Percentiles rank a stretch among this genome's conserved stretches.
phyloP scores from a whole-genome alignment of 305 asterid genomes.

The Fraxinus platypoda region DNA sequence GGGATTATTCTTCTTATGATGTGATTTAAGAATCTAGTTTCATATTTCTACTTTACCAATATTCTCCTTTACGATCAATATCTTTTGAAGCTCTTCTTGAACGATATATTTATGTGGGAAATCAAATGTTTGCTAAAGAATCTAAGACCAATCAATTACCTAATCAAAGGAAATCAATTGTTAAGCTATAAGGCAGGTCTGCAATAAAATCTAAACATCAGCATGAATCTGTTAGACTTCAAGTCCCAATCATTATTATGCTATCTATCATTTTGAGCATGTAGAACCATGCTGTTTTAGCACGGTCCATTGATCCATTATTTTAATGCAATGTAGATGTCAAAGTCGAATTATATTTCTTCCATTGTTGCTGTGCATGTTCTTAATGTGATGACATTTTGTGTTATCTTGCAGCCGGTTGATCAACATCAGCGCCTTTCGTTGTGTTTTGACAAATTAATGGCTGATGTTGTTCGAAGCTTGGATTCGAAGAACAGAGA shows the following conservation, averaged over 20 bases:
- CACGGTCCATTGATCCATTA: not conserved
- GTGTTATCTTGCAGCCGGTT: constrained; percentile 53
- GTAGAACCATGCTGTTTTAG: not conserved
- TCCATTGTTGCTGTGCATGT: not conserved
- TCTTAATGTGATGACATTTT: constrained; percentile 19
- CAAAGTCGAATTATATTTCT: not conserved
- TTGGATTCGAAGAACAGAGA: constrained; percentile 93
- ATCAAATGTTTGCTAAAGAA: not conserved
- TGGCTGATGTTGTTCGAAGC: constrained; percentile 74
- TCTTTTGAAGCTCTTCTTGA: not conserved
- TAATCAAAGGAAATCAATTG: not conserved
- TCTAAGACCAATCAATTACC: not conserved
- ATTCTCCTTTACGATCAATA: not conserved
- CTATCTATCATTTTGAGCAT: not conserved
- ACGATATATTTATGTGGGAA: not conserved
- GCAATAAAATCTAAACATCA: not conserved
- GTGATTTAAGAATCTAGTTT: not conserved
- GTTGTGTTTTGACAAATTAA: constrained; percentile 74
- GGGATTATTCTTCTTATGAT: not conserved
- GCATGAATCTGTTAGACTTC: not conserved
- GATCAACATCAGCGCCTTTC: constrained; percentile 91
- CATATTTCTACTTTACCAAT: not conserved
- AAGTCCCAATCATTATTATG: not conserved
- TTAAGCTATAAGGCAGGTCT: not conserved
- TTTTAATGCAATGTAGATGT: not conserved